Conservation (phyloP, 495 filamentous ascomycete genomes). For the Astrothelium macrocarpum region DNA sequence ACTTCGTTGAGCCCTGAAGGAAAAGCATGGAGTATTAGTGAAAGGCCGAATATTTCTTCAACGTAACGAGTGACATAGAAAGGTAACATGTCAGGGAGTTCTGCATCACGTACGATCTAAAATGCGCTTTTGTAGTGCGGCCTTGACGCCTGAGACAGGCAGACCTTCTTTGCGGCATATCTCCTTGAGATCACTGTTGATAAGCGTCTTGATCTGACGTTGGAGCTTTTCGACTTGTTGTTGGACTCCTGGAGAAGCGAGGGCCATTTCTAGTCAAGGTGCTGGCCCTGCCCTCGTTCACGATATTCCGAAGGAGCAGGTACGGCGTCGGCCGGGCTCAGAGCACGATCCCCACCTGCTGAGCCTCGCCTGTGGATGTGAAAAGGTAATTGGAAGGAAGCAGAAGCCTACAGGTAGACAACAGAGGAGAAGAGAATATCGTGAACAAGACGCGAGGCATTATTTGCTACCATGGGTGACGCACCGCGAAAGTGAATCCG, state of each 20-base stretch:
- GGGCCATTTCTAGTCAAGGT: conserved; percentile 30
- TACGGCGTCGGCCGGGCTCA: not conserved
- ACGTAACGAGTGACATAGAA: not conserved
- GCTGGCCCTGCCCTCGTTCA: conserved; percentile 15
- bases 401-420: not conserved
- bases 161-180: conserved; percentile 64
- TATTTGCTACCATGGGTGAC: not conserved
- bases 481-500: too few relatives aligned
- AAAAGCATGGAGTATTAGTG: not conserved
- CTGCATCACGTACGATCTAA: conserved; percentile 53
- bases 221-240: conserved; percentile 30
- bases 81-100: not conserved
- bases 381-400: too few relatives aligned
- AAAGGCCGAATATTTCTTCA: not conserved
- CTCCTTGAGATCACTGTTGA: conserved; percentile 63
- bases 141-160: conserved; percentile 69
- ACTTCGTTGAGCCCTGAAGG: conserved; percentile 24
- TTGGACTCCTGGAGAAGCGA: conserved; percentile 34
- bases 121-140: conserved; percentile 65
- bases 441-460: not conserved
- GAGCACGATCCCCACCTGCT: not conserved
- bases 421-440: not conserved
- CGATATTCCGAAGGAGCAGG: not conserved
- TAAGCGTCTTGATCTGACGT: conserved; percentile 46
- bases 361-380: too few relatives aligned